Conservation (phyloP, 2,329 filamentous ascomycete species). For the Colletotrichum agaves region DNA sequence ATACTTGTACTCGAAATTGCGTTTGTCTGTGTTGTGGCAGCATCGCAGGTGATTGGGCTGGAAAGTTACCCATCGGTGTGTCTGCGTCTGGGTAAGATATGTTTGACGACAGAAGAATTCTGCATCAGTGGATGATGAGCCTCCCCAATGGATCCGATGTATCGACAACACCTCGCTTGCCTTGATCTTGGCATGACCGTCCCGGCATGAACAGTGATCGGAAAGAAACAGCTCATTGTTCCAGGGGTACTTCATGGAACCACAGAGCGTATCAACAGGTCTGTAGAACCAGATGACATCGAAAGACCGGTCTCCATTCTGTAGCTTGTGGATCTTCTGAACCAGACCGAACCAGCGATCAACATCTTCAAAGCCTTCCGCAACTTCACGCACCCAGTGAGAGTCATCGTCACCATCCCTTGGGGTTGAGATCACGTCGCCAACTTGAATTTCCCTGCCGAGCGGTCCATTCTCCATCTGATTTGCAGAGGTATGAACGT, state of each 20-base stretch:
- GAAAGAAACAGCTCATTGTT: conserved; percentile 81
- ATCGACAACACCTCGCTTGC: conserved; percentile 67
- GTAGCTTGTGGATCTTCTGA: conserved; percentile 59
- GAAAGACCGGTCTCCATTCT: conserved; percentile 56
- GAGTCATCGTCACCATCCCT: conserved; percentile 60
- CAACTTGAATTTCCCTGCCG: neutral
- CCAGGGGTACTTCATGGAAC: conserved; percentile 74
- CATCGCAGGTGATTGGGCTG: conserved; percentile 66
- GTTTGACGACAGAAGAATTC: conserved; percentile 78
- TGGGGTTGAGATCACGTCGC: conserved; percentile 54
- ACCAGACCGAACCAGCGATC: conserved; percentile 79
- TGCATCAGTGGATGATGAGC: conserved; percentile 54
- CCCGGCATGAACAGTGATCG: conserved; percentile 77
- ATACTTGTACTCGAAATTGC: neutral
- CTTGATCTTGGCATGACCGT: conserved; percentile 55
- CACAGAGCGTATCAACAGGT: conserved; percentile 76
- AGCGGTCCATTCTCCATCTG: neutral
- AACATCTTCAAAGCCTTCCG: conserved; percentile 54
- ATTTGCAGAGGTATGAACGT: conserved; percentile 41
- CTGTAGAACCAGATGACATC: conserved; percentile 81
- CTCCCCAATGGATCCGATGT: conserved; percentile 69
- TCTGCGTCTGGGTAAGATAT: conserved; percentile 72
- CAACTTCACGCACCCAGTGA: conserved; percentile 64
- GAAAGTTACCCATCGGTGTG: conserved; percentile 70
- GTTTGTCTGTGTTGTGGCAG: conserved; percentile 52